phyloP scores from a whole-genome alignment of 2,329 filamentous ascomycete genomes.

The Nemania diffusa region DNA sequence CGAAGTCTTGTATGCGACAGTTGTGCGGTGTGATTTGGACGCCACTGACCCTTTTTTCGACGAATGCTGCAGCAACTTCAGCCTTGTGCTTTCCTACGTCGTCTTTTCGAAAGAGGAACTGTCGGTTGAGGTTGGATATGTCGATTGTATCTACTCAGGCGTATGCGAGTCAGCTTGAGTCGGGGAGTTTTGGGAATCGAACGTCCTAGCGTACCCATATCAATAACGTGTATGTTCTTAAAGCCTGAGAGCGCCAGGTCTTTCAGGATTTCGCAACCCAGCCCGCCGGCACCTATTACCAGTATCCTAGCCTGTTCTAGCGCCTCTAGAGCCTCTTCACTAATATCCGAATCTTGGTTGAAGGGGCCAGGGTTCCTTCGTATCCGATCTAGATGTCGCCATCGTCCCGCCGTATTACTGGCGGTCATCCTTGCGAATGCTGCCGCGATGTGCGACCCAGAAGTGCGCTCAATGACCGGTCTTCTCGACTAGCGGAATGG shows the following conservation, averaged over 20 bases:
- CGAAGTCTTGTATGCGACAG: constrained; percentile 95
- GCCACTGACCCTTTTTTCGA: constrained; percentile 87
- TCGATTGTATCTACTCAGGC: constrained; percentile 84
- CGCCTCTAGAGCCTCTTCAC: constrained; percentile 63
- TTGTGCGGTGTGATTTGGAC: constrained; percentile 95
- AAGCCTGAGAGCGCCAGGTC: constrained; percentile 95
- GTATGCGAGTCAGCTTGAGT: constrained; percentile 17
- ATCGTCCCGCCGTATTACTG: constrained; percentile 51
- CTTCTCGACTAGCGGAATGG: neutral
- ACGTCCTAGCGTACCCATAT: constrained; percentile 80
- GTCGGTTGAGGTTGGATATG: constrained; percentile 96
- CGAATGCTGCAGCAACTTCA: constrained; percentile 89
- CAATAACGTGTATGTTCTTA: constrained; percentile 97
- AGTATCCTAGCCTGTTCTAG: constrained; percentile 80
- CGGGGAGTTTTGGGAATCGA: neutral
- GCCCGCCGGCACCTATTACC: constrained; percentile 86
- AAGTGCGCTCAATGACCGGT: neutral
- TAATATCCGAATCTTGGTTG: constrained; percentile 71
- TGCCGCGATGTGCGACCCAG: neutral
- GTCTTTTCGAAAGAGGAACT: constrained; percentile 91
- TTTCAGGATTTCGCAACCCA: constrained; percentile 97
- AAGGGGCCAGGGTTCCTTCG: constrained; percentile 82
- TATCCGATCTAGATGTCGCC: constrained; percentile 86
- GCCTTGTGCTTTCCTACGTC: constrained; percentile 96
- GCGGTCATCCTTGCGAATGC: constrained; percentile 23